Conservation (phyloP, 164 flowering plant species). For the Tetracentron sinense region DNA sequence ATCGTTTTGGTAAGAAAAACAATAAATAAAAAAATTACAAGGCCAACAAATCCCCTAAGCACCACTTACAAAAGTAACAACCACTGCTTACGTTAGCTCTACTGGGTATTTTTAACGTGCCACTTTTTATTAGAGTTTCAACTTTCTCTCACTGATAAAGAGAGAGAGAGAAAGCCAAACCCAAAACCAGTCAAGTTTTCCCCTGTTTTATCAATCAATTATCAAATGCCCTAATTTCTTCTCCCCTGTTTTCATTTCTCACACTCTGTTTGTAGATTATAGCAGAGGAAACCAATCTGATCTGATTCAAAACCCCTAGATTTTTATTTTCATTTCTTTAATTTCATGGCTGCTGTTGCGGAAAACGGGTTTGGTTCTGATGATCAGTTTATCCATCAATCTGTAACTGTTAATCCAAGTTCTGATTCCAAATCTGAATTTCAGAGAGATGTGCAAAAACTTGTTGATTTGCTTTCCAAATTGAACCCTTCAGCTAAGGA, state of each 20-base stretch:
- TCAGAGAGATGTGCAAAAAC: conserved; percentile 49
- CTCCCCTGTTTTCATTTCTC: no score
- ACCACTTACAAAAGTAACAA: neutral
- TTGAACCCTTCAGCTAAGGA: conserved; percentile 76
- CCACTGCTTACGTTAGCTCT: neutral
- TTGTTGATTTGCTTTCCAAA: conserved; percentile 65
- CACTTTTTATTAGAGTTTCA: neutral
- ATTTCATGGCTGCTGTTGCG: conserved; percentile 32
- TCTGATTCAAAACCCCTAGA: neutral
- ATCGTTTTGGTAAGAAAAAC: no score
- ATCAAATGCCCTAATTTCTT: neutral
- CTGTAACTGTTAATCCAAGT: neutral
- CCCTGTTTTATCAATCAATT: neutral
- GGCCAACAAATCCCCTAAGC: conserved; percentile 2
- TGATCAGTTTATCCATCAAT: conserved; percentile 19
- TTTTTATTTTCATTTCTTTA: neutral
- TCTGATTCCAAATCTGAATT: conserved; percentile 30
- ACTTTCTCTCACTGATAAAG: neutral
- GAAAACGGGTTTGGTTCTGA: conserved; percentile 22
- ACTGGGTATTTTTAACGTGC: neutral
- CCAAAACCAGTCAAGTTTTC: no score
- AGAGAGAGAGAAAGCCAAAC: neutral
- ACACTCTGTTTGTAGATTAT: no score
- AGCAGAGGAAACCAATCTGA: no score
- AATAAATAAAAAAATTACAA: neutral